phyloP scores from a whole-genome alignment of 2,329 filamentous ascomycete species.

The Penicillium sp. region DNA sequence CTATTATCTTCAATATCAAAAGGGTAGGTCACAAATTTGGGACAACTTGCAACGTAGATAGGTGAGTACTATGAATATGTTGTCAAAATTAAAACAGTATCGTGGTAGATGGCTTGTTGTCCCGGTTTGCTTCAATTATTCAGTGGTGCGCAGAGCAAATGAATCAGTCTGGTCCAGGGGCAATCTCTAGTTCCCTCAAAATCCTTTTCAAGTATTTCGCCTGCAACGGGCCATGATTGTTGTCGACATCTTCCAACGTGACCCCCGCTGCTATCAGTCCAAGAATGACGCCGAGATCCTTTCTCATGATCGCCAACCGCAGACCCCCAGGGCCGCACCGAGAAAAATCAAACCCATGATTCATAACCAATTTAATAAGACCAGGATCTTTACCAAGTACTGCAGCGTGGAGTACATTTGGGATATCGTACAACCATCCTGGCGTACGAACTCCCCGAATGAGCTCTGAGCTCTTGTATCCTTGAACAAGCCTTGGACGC shows the following conservation, averaged over 20 bases:
- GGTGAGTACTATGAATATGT: too few species aligned
- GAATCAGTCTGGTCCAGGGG: not conserved
- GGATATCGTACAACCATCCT: not conserved
- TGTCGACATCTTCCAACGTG: not conserved
- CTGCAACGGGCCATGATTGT: not conserved
- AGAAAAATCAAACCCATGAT: not conserved
- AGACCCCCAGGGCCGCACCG: not conserved
- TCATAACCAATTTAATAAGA: not conserved
- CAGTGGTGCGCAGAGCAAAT: not conserved
- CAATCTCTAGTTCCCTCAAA: not conserved
- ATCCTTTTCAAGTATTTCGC: not conserved
- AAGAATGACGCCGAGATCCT: not conserved
- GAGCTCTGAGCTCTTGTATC: not conserved
- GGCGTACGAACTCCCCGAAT: not conserved
- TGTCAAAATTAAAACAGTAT: too few species aligned
- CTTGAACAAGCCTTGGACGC: not conserved
- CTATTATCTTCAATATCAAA: too few species aligned
- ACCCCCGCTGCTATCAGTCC: not conserved
- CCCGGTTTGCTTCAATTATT: not conserved
- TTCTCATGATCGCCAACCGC: not conserved
- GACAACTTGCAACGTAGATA: too few species aligned
- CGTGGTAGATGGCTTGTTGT: not conserved
- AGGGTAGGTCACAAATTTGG: too few species aligned
- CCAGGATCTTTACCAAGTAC: not conserved
- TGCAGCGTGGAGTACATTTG: not conserved